Base-by-base conservation (phyloP, 2,329 filamentous ascomycete genomes). In the Phialocephala sp. region DNA sequence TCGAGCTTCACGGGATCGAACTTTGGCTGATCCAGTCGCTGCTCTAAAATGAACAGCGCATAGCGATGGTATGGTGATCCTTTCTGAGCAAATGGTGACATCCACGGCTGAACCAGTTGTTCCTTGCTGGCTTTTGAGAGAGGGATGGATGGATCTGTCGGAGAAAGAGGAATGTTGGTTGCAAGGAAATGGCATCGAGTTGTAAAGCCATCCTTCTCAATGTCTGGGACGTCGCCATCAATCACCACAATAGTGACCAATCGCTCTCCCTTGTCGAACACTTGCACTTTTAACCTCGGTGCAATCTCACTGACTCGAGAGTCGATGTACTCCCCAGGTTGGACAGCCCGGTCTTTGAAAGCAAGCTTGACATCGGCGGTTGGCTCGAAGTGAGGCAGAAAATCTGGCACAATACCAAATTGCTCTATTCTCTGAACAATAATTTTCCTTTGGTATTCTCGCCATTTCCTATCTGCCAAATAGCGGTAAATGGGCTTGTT, bases 401-500 rank as follows among this genome's bases (percentile, higher is more conserved):
- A 83, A 78, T 99, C 95, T 15, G 95, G 95, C 8, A 97, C 86
- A 64, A 99, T 89, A 74, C 89, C 85, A 84, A 98, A 91, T 77
- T 97, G 93, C 58, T 86, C 82, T 75, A 98, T 90, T 76, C 95
- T 91, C 82, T 99, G 95, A 68, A 89, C 83, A 69, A 96, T 86
- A 69, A 98, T 81, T 72, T 88, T 87, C 73, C 90, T 88, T 76
- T 93, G 90, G 81, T 95, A 93, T 69, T 88, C 84, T 72, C 90
- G 89, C 95, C 95, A 99, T 82, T 96, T 93, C 73, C 85, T 82
- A 76, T 97, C 87, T 67, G 94, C 92, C 59, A 98, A 89, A 79
- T 91, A 87, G 70, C 94, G 91, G 83, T 99, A 99, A 76, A 99
- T 94, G 69, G 94, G 94, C 79, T 97, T 97, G 82, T 87, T 90